phyloP scores from a whole-genome alignment of 345 rosid species.

The Eucalyptus coolabah region DNA sequence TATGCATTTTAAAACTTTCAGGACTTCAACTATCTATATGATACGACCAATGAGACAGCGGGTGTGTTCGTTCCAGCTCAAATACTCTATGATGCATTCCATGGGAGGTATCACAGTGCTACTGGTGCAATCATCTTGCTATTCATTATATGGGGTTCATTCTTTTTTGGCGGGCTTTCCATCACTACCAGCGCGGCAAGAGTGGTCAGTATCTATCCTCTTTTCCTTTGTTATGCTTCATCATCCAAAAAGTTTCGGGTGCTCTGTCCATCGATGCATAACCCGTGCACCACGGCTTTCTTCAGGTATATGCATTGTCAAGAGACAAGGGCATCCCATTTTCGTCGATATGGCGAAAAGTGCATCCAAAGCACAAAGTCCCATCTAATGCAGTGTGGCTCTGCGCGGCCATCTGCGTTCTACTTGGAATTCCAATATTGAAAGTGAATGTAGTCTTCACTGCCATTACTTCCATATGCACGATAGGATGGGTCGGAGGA shows the following conservation, averaged over 20 bases:
- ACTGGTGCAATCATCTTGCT: conserved; percentile 47
- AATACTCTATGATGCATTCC: conserved; percentile 54
- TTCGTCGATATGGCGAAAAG: conserved; percentile 34
- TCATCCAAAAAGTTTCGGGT: background rate
- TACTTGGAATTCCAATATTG: conserved; percentile 46
- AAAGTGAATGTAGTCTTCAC: conserved; percentile 44
- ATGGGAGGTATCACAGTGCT: conserved; percentile 43
- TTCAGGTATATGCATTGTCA: conserved; percentile 42
- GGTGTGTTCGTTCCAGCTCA: conserved; percentile 54
- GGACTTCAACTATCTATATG: conserved; percentile 36
- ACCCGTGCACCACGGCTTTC: background rate
- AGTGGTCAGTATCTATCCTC: conserved; percentile 21
- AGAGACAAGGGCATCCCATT: conserved; percentile 49
- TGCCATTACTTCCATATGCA: conserved; percentile 47
- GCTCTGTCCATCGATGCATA: background rate
- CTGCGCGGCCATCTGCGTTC: conserved; percentile 40
- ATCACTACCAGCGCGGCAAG: conserved; percentile 54
- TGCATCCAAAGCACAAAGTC: conserved; percentile 50
- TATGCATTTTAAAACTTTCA: background rate
- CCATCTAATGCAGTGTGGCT: conserved; percentile 63
- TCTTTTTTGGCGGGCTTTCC: conserved; percentile 63
- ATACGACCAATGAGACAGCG: conserved; percentile 42
- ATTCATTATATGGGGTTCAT: conserved; percentile 47
- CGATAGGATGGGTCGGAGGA: conserved; percentile 64
- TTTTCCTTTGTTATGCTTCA: background rate